Evolutionary conservation across 768 basidiomycete species (phyloP).

Genomic region (Guyanaporus albipodus): DNA sequence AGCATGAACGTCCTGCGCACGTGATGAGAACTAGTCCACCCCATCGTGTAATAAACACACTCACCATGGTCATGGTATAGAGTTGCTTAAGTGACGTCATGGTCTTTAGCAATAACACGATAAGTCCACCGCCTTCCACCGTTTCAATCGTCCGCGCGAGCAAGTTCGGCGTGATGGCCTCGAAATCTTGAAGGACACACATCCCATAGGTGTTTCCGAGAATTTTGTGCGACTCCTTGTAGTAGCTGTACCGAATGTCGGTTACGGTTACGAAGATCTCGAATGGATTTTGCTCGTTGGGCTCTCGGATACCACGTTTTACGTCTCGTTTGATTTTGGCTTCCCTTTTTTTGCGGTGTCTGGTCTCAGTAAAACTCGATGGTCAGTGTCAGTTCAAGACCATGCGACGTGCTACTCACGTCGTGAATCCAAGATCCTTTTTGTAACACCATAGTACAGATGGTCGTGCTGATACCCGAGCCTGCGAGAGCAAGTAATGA

Average conservation of each 20-base stretch:
- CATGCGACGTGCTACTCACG: conserved; percentile 41
- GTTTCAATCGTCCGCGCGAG: conserved; percentile 97
- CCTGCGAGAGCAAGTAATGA: conserved; percentile 92
- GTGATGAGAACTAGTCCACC: neutral
- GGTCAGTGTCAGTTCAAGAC: neutral
- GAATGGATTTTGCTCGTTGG: conserved; percentile 94
- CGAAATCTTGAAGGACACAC: conserved; percentile 96
- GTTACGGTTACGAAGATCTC: conserved; percentile 99
- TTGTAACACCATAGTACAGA: conserved; percentile 99
- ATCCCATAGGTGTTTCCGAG: conserved; percentile 98
- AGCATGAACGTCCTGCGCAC: conserved; percentile 85
- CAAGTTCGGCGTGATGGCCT: conserved; percentile 95
- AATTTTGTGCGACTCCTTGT: conserved; percentile 96
- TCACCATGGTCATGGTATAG: conserved; percentile 83
- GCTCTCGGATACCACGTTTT: conserved; percentile 89
- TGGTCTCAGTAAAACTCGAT: conserved; percentile 29
- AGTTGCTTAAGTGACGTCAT: conserved; percentile 91
- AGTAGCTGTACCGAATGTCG: conserved; percentile 98
- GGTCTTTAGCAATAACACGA: conserved; percentile 88
- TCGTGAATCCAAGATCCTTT: conserved; percentile 96
- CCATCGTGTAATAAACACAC: conserved; percentile 6
- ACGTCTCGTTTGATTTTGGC: conserved; percentile 95
- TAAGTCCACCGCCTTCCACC: conserved; percentile 89
- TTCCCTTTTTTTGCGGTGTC: conserved; percentile 95
- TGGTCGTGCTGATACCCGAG: conserved; percentile 81